These are phyloP conservation scores for Sarocladium strictum DNA, from an alignment of 2,329 filamentous ascomycete species.

Conservation along the genomic window DNA sequence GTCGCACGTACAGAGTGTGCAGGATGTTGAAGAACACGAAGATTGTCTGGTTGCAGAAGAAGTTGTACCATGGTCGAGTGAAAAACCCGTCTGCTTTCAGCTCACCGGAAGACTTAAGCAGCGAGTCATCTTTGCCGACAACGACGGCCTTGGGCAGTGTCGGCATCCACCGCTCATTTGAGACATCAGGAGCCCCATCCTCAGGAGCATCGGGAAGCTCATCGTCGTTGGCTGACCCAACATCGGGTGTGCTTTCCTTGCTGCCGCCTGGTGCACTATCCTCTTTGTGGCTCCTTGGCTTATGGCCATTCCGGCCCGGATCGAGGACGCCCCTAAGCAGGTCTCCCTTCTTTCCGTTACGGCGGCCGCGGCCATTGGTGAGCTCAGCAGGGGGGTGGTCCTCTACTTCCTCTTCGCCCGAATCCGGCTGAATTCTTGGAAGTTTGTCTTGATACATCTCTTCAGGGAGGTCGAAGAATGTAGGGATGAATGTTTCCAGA, in stretches of 20 bases:
- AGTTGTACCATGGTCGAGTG: slow-evolving; percentile 72
- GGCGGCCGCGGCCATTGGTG: slow-evolving; percentile 61
- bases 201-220: slow-evolving; percentile 61
- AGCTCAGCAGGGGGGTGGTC: slow-evolving; percentile 66
- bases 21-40: slow-evolving; percentile 95
- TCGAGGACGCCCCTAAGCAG: slow-evolving; percentile 84
- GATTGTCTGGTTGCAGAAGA: slow-evolving; percentile 87
- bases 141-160: slow-evolving; percentile 51
- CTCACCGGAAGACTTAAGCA: slow-evolving; percentile 53
- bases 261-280: slow-evolving; percentile 66
- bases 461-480: slow-evolving; percentile 70
- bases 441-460: slow-evolving; percentile 63
- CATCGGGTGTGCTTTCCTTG: slow-evolving; percentile 84
- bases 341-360: slow-evolving; percentile 71
- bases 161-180: slow-evolving; percentile 61
- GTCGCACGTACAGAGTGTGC: slow-evolving; percentile 79
- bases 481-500: slow-evolving; percentile 68
- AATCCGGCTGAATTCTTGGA: slow-evolving; percentile 62
- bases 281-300: slow-evolving; percentile 61
- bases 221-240: slow-evolving; percentile 70
- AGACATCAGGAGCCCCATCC: slow-evolving; percentile 54
- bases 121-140: slow-evolving; percentile 44
- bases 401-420: slow-evolving; percentile 72
- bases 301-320: slow-evolving; percentile 64
- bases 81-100: slow-evolving; percentile 76